Evolutionary conservation across 768 basidiomycete genomes (phyloP).

Genomic region (Coprinellus micaceus): DNA sequence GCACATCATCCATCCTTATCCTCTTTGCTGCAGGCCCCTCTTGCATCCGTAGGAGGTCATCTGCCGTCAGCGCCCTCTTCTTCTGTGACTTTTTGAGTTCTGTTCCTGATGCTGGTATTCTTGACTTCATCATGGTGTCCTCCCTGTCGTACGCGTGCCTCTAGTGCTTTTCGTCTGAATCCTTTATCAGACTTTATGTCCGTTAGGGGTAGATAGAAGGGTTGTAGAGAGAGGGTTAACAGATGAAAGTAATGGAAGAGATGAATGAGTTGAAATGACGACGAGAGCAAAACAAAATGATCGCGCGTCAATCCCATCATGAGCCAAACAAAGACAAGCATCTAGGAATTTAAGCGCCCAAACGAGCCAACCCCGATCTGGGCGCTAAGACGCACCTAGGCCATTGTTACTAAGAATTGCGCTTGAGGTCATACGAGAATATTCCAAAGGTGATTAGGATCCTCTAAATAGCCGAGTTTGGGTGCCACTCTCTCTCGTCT

Average conservation of each 20-base stretch:
- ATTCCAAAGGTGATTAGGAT: too few relatives aligned
- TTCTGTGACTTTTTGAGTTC: slow-evolving; percentile 3
- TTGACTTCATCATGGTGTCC: too few relatives aligned
- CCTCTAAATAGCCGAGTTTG: too few relatives aligned
- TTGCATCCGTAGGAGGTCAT: slow-evolving; percentile 45
- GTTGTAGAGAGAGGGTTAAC: neutral
- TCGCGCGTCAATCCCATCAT: neutral
- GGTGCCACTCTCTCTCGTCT: too few relatives aligned
- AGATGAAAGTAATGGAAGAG: neutral
- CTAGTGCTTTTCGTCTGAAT: neutral
- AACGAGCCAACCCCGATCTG: too few relatives aligned
- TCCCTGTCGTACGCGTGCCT: too few relatives aligned
- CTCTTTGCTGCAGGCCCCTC: slow-evolving; percentile 42
- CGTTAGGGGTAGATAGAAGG: neutral
- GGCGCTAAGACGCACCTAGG: too few relatives aligned
- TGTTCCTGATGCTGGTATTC: slow-evolving; percentile 3
- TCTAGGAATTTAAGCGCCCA: too few relatives aligned
- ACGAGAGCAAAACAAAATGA: neutral
- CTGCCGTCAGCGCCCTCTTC: slow-evolving; percentile 34
- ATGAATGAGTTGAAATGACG: neutral
- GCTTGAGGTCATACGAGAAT: too few relatives aligned
- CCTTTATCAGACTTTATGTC: neutral
- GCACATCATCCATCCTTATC: slow-evolving; percentile 20
- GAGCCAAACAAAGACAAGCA: too few relatives aligned
- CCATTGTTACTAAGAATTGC: too few relatives aligned